Evolutionary conservation across 257 asterid genomes (phyloP), one percentile per base, ranked within the genome.

Genomic region (Prunella vulgaris): DNA sequence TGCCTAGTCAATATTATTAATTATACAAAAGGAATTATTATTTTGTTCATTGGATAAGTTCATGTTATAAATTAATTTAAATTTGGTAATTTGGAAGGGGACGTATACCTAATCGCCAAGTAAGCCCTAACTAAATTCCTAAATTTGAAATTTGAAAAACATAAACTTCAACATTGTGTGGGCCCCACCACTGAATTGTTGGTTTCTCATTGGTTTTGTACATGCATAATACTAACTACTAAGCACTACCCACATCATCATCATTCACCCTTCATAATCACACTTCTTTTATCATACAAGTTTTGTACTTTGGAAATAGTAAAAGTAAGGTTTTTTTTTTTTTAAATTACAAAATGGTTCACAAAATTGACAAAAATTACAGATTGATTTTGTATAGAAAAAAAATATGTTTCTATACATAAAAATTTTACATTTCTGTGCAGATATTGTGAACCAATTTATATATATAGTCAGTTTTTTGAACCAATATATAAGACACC

Each of bases 141-240:
- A 70, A 18, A 2, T 30, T 51, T 10, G 14, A 71, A 64, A 65
- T 2, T 38, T 38, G 14, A 38, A 38, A 38, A 38, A 58, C 7
- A n/a, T 30, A 30, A 30, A 30, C 5, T 17, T 5, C 46, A 64
- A 53, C 27, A 44, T 30, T 25, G 72, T 65, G 70, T 1, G 15
- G 30, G 60, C 7, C 79, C 72, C 79, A 60, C 67, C 70, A 14
- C 52, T 54, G 66, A 69, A 48, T 54, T 66, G 81, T 66, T 66
- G 44, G 5, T 40, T 60, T 38, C 61, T 73, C 37, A 13, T 53
- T 68, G 65, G 61, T 60, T 38, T 33, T 68, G 30, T 74, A 40
- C 48, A 42, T 1, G 9, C n/a, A n/a, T n/a, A n/a, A n/a, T n/a
- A n/a, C 18, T 14, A 42, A 42, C 15, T 10, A 40, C 15, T 40